These are phyloP conservation scores for Talaromyces sp. DNA, from an alignment of 2,329 filamentous ascomycete genomes.

Conservation along the genomic window DNA sequence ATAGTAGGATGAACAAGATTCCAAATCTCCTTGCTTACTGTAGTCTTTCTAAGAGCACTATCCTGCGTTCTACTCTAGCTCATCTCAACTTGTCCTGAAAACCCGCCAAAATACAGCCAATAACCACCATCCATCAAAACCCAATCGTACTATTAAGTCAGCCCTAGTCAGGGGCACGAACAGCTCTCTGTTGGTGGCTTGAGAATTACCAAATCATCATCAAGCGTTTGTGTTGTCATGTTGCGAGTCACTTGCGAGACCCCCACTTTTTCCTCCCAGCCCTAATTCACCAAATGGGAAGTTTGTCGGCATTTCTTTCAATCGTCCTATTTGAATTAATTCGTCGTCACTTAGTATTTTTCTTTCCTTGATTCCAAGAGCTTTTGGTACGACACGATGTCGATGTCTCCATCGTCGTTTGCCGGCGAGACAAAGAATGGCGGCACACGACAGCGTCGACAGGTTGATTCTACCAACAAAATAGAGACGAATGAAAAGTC, in stretches of 20 bases:
- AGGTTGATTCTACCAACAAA: background rate
- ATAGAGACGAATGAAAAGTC: background rate
- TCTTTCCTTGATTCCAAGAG: no score
- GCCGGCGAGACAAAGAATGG: background rate
- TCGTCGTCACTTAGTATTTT: no score
- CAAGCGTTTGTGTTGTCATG: background rate
- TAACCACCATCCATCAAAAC: background rate
- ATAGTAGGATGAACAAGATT: no score
- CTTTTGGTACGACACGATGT: background rate
- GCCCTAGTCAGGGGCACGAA: background rate
- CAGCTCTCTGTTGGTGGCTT: no score
- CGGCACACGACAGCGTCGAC: background rate
- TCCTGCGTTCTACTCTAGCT: background rate
- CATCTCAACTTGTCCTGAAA: background rate
- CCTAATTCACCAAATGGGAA: background rate
- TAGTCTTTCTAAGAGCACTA: background rate
- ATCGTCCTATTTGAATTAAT: no score
- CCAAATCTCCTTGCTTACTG: background rate
- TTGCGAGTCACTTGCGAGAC: slow-evolving; percentile 10
- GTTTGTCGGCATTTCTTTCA: background rate
- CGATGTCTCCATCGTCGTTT: background rate
- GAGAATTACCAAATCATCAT: background rate
- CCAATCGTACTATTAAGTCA: background rate
- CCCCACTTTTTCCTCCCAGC: slow-evolving; percentile 6
- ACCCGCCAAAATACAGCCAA: background rate